Evolutionary conservation across 129 eudicot genomes (phyloP), one percentile per base, ranked within the genome.

Genomic region (Lactuca saligna): DNA sequence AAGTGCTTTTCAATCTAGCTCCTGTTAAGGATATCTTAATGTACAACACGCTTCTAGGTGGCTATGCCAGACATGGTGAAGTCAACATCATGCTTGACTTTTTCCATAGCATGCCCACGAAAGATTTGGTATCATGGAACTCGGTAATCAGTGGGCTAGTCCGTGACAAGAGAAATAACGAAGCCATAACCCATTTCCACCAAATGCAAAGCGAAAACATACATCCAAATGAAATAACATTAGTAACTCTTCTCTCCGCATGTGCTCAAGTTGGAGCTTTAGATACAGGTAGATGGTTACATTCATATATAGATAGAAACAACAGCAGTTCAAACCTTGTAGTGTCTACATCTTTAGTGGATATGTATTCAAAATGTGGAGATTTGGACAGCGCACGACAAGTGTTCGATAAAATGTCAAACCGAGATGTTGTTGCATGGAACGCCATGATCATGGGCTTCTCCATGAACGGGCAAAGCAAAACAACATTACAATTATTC

Each of bases 301-400:
- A 85, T 74, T 57, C 86, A 11, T 72, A 39, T 54, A 69, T 79
- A 9, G 39, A 54, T 59, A 78, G 70, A 69, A 55, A 59, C 66
- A 76, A 70, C 17, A 32, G 11, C 55, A 63, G 69, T n/a, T 39
- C 63, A 20, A 49, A 79, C 57, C 61, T 60, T 10, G 78, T 85
- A 57, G 84, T 82, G 50, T 81, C 63, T 64, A 82, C 91, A 14
- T 81, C 85, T 6, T 82, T 85, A 48, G 63, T 82, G 32, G 83
- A 82, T 66, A 82, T 76, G 87, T 82, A 85, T 58, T 79, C 87
- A 3, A 82, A 79, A 73, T 85, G 87, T 33, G 91, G 91, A 69
- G 71, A 56, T 34, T 57, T 79, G 17, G 73, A 74, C 34, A 79
- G 78, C 41, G 80, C 85, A 3, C 51, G 50, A 11, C 63, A 35